Conservation (phyloP, 1,284 basidiomycete species). For the Flammula alnicola region DNA sequence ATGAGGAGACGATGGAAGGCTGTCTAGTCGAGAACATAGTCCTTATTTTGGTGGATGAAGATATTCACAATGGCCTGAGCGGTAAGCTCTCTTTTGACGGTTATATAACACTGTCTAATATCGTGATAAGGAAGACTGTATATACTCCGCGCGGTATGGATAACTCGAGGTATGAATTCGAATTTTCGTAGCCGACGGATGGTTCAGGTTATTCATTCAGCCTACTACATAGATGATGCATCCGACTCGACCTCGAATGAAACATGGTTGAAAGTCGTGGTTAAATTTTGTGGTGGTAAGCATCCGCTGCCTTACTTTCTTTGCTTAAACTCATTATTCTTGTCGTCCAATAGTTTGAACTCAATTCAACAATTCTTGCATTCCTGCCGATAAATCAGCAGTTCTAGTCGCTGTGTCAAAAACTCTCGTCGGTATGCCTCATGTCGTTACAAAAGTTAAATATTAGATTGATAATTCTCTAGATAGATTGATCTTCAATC, state of each 20-base stretch:
- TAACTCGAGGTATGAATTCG: neutral
- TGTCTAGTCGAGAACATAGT: no score
- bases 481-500: no score
- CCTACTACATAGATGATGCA: slow-evolving; percentile 76
- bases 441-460: neutral
- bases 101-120: no score
- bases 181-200: slow-evolving; percentile 1
- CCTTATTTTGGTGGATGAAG: no score
- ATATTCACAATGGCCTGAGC: no score
- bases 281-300: slow-evolving; percentile 79
- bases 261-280: slow-evolving; percentile 65
- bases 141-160: slow-evolving; percentile 74
- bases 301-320: slow-evolving; percentile 14
- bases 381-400: slow-evolving; percentile 80
- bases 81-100: no score
- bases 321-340: slow-evolving; percentile 4
- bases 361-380: slow-evolving; percentile 66
- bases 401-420: slow-evolving; percentile 85
- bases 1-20: no score
- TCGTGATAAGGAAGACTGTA: slow-evolving; percentile 75
- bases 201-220: slow-evolving; percentile 44
- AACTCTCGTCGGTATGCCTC: slow-evolving; percentile 64
- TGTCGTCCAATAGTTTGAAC: slow-evolving; percentile 77
- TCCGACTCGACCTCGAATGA: slow-evolving; percentile 79
- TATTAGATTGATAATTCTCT: slow-evolving; percentile 2